Percentiles rank a stretch among this genome's conserved stretches.
phyloP scores from a whole-genome alignment of 1,284 basidiomycete genomes.

The Neolentinus lepideus region DNA sequence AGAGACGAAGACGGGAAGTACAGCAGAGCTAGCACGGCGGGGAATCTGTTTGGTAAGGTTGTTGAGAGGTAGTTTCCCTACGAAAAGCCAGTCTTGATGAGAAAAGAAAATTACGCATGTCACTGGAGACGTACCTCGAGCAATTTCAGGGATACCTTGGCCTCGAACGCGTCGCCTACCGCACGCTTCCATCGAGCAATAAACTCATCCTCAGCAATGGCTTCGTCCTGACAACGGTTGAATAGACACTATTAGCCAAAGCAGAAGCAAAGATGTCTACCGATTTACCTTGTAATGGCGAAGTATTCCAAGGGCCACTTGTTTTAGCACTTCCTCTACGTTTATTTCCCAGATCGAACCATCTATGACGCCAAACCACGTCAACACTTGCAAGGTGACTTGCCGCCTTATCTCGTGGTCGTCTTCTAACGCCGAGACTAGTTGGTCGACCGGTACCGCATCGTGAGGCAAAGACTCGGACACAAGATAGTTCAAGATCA shows the following conservation, averaged over 20 bases:
- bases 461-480: conserved; percentile 44
- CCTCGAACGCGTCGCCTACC: conserved; percentile 71
- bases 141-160: conserved; percentile 46
- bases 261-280: background rate
- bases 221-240: conserved; percentile 37
- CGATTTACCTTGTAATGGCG: conserved; percentile 48
- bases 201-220: conserved; percentile 49
- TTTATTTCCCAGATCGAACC: conserved; percentile 60
- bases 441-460: conserved; percentile 41
- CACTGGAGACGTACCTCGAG: conserved; percentile 47
- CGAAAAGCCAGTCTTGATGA: background rate
- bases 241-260: conserved; percentile 6
- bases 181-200: conserved; percentile 58
- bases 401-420: conserved; percentile 66
- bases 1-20: conserved; percentile 75
- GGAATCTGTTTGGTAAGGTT: conserved; percentile 19
- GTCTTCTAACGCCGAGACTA: conserved; percentile 53
- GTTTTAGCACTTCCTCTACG: conserved; percentile 45
- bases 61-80: conserved; percentile 68
- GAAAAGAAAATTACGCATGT: conserved; percentile 1
- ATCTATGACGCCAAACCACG: conserved; percentile 69
- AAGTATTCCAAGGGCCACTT: conserved; percentile 69
- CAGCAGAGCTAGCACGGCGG: conserved; percentile 26
- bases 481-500: conserved; percentile 65
- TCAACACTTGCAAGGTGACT: conserved; percentile 64